Conservation (phyloP, 139 green algal species). For the Raphidocelis subcapitata region DNA sequence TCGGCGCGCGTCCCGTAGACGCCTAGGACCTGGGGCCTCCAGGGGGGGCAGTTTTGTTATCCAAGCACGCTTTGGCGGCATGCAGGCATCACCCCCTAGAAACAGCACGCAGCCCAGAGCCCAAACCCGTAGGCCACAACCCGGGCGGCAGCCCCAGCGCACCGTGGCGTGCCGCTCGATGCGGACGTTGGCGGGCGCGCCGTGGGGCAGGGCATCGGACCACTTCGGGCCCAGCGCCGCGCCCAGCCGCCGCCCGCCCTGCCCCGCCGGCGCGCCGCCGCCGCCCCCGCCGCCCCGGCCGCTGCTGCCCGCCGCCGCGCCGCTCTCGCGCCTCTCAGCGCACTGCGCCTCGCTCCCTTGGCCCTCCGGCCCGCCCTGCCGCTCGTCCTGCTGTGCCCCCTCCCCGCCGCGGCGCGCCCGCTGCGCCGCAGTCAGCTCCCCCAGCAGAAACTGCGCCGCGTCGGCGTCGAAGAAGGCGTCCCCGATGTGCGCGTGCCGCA, state of each 20-base stretch:
- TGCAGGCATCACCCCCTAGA: too few species aligned
- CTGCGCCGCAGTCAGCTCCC: conserved; percentile 37
- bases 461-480: conserved; percentile 90
- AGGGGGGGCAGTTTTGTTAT: too few species aligned
- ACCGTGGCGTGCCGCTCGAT: neutral
- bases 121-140: too few species aligned
- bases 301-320: neutral
- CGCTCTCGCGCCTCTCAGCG: neutral
- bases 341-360: neutral
- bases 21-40: too few species aligned
- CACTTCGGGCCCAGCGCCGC: conserved; percentile 57
- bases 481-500: conserved; percentile 77
- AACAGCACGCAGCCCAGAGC: too few species aligned
- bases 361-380: neutral
- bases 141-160: too few species aligned
- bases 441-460: conserved; percentile 71
- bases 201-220: conserved; percentile 29
- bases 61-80: too few species aligned
- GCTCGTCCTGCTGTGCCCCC: neutral
- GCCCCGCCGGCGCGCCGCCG: neutral
- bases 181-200: neutral
- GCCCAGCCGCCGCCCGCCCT: neutral
- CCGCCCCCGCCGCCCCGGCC: neutral
- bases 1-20: too few species aligned
- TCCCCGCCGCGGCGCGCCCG: neutral